These are phyloP conservation scores for Ophiostoma perfectum DNA, from an alignment of 2,329 filamentous ascomycete species.

Conservation along the genomic window DNA sequence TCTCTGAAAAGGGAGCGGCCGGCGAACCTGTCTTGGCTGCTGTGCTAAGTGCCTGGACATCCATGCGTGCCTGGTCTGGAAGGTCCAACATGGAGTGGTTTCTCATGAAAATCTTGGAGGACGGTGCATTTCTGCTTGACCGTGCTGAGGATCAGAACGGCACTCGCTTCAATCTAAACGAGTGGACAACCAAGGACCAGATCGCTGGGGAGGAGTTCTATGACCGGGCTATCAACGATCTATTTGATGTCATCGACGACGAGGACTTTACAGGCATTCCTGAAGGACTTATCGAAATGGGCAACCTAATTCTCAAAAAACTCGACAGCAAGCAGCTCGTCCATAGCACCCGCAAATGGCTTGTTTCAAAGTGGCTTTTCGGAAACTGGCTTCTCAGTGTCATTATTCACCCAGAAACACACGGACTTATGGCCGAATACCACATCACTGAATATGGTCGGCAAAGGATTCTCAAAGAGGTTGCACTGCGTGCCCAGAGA, in stretches of 20 bases:
- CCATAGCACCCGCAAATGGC: slow-evolving; percentile 71
- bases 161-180: slow-evolving; percentile 63
- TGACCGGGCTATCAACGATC: slow-evolving; percentile 67
- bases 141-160: slow-evolving; percentile 73
- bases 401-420: slow-evolving; percentile 81
- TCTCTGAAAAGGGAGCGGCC: slow-evolving; percentile 68
- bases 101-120: slow-evolving; percentile 88
- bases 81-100: slow-evolving; percentile 88
- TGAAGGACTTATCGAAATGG: slow-evolving; percentile 75
- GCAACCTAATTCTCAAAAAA: slow-evolving; percentile 74
- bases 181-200: slow-evolving; percentile 72
- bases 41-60: slow-evolving; percentile 80
- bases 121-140: slow-evolving; percentile 85
- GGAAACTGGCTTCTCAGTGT: slow-evolving; percentile 78
- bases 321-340: slow-evolving; percentile 57
- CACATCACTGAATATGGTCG: slow-evolving; percentile 88
- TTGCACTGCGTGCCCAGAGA: slow-evolving; percentile 73
- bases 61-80: slow-evolving; percentile 83
- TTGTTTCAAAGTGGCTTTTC: slow-evolving; percentile 90
- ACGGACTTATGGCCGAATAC: slow-evolving; percentile 76
- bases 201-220: slow-evolving; percentile 85
- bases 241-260: slow-evolving; percentile 84
- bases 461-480: slow-evolving; percentile 72
- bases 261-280: slow-evolving; percentile 80
- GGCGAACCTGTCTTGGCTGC: slow-evolving; percentile 77